Evolutionary conservation across 345 rosid genomes (phyloP), one percentile per base, ranked within the genome.

Genomic region (Populus tremula): DNA sequence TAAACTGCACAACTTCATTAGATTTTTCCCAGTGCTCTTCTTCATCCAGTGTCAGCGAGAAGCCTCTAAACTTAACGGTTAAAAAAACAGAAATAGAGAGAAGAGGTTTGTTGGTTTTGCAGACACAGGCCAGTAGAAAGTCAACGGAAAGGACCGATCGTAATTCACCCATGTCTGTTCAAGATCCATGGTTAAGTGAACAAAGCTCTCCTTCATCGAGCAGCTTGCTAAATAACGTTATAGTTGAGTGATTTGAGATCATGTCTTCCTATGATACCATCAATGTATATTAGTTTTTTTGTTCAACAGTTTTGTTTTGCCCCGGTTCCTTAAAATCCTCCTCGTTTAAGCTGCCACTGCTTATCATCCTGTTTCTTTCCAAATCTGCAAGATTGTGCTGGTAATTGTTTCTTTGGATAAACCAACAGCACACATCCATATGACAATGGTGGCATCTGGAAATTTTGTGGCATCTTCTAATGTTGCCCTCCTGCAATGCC

Each of bases 201-300:
- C 88, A 69, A 56, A 91, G 90, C 86, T 88, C 92, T 20, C 85
- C 91, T 74, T 85, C 89, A n/a, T 82, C 89, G 25, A 81, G 79
- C 77, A 81, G 84, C 81, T 77, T 86, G 84, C 75, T 85, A 13
- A 69, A 69, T 69, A 78, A n/a, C 69, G 80, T 59, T 59, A 3
- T 29, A 78, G 54, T 68, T 29, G 76, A 72, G 41, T 85, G 83
- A 87, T 54, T 49, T 56, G 23, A 56, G 53, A 49, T n/a, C 29
- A 10, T 59, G 23, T 10, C 29, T 9, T 23, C 29, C 29, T 10
- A 59, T 59, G 64, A 23, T 59, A 59, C 61, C 25, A 54, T 54
- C 61, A 54, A 20, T 21, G 25, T 10, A 59, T 11, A n/a, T 10
- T 56, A 2, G 4, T 9, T 23, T n/a, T 56, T 56, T 56, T 20